Evolutionary conservation across 257 asterid genomes (phyloP).

Genomic region (Solanum pennellii): DNA sequence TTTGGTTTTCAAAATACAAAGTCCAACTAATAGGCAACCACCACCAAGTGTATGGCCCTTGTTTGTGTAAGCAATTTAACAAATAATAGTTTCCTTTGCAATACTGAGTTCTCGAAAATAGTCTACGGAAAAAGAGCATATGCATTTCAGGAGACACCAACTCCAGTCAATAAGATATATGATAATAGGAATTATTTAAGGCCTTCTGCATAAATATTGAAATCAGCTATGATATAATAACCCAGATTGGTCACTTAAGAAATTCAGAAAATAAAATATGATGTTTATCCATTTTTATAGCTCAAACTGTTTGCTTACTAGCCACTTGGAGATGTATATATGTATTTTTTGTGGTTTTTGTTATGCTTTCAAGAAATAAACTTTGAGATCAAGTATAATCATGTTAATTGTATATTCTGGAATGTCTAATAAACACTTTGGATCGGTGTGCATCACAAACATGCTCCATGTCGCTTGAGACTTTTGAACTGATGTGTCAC

Average conservation of each 20-base stretch:
- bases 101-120: neutral
- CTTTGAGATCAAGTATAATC: neutral
- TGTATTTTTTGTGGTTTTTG: neutral
- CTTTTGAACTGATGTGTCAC: slow-evolving; percentile 63
- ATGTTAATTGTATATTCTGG: slow-evolving; percentile 45
- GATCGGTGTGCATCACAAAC: slow-evolving; percentile 98
- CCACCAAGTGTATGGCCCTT: neutral
- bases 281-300: neutral
- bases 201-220: neutral
- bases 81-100: neutral
- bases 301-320: neutral
- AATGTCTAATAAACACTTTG: slow-evolving; percentile 64
- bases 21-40: neutral
- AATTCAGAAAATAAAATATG: neutral
- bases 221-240: neutral
- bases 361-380: neutral
- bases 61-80: neutral
- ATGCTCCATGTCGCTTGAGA: slow-evolving; percentile 78
- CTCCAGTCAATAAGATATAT: neutral
- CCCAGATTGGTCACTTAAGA: neutral
- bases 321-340: neutral
- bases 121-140: neutral
- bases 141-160: neutral
- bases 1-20: neutral
- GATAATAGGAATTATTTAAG: neutral